Evolutionary conservation across 2,329 filamentous ascomycete species (phyloP).

Genomic region (Trichoderma simmonsii): DNA sequence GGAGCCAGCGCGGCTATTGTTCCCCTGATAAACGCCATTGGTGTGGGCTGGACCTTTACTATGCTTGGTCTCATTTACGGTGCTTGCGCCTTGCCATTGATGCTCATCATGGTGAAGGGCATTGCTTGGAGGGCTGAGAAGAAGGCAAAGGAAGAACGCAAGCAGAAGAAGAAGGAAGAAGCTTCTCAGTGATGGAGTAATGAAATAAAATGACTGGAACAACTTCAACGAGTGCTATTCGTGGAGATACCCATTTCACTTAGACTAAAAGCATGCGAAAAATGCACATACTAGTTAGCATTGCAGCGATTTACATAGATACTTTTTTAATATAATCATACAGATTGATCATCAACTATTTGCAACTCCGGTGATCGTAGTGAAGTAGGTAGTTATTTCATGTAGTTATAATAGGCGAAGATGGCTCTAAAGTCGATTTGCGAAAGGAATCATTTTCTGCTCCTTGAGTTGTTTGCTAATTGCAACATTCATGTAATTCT

Average conservation of each 20-base stretch:
- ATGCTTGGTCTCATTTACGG: constrained; percentile 44
- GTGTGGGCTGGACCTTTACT: constrained; percentile 51
- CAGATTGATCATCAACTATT: not conserved
- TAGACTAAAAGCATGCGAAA: not conserved
- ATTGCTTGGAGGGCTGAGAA: constrained; percentile 41
- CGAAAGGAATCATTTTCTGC: not conserved
- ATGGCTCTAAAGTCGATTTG: not conserved
- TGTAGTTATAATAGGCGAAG: not conserved
- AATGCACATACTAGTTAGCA: not conserved
- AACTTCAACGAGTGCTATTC: not conserved
- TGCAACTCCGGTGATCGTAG: not conserved
- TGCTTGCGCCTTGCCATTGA: constrained; percentile 38
- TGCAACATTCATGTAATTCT: too few species aligned
- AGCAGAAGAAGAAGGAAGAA: constrained; percentile 22
- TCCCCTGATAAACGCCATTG: constrained; percentile 50
- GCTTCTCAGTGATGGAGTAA: not conserved
- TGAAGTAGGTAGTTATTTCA: too few species aligned
- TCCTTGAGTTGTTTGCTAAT: not conserved
- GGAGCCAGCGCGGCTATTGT: constrained; percentile 50
- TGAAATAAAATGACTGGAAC: not conserved
- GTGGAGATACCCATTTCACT: not conserved
- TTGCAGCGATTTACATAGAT: not conserved
- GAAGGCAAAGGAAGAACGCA: constrained; percentile 27
- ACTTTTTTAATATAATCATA: not conserved
- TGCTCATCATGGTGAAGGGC: constrained; percentile 42